Conservation (phyloP, 2,329 filamentous ascomycete genomes). For the Teratosphaeria viscida region DNA sequence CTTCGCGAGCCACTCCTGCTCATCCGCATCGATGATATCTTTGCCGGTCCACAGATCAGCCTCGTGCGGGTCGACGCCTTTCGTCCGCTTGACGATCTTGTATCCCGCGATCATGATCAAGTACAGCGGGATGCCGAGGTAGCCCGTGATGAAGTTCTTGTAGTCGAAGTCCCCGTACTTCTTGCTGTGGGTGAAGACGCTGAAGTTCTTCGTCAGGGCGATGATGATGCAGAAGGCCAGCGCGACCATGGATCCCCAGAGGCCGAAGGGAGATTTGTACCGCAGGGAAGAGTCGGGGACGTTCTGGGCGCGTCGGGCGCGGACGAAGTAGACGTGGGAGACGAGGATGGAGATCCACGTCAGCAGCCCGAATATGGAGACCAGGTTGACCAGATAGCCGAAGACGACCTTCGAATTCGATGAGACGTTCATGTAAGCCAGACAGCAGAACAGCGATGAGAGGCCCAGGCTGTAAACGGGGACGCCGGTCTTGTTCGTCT, state of each 20-base stretch:
- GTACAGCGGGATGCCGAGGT: conserved; percentile 51
- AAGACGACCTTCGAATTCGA: conserved; percentile 29
- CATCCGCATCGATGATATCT: conserved; percentile 49
- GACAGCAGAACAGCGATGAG: conserved; percentile 52
- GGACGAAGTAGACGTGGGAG: conserved; percentile 40
- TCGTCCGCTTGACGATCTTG: conserved; percentile 54
- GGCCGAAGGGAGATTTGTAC: conserved; percentile 60
- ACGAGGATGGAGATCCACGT: conserved; percentile 42
- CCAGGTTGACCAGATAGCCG: conserved; percentile 38
- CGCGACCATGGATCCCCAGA: conserved; percentile 56
- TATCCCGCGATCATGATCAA: conserved; percentile 49
- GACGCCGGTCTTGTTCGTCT: conserved; percentile 60
- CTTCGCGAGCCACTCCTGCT: conserved; percentile 27
- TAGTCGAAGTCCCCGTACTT: conserved; percentile 52
- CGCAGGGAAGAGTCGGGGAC: conserved; percentile 34
- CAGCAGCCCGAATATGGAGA: conserved; percentile 30
- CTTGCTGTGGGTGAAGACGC: conserved; percentile 44
- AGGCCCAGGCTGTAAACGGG: conserved; percentile 55
- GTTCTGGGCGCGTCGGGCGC: conserved; percentile 34
- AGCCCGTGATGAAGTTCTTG: conserved; percentile 54
- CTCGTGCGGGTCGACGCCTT: conserved; percentile 43
- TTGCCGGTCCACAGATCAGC: conserved; percentile 50
- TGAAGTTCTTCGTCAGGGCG: conserved; percentile 72
- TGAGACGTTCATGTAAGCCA: conserved; percentile 40
- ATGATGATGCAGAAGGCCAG: conserved; percentile 63